Percentiles rank a stretch among this genome's conserved stretches.
phyloP scores from a whole-genome alignment of 768 basidiomycete genomes.

The Naganishia antarctica region DNA sequence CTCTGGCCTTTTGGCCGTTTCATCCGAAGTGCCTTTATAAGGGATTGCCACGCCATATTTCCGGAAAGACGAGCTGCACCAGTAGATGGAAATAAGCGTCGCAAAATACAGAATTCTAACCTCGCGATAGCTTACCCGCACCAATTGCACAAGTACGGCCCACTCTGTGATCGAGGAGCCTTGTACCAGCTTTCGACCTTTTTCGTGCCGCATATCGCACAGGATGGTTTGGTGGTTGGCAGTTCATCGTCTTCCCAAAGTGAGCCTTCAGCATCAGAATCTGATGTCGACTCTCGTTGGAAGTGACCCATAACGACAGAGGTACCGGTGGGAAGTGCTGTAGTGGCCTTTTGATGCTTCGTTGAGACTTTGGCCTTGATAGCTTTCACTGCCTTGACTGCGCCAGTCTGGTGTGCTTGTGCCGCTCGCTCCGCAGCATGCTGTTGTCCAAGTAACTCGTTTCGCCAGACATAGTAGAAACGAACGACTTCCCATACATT shows the following conservation, averaged over 20 bases:
- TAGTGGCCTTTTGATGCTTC: constrained; percentile 23
- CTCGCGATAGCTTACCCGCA: constrained; percentile 58
- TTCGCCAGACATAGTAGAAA: constrained; percentile 48
- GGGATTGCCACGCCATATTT: constrained; percentile 70
- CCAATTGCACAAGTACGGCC: constrained; percentile 71
- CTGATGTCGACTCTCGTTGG: constrained; percentile 24
- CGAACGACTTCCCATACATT: constrained; percentile 41
- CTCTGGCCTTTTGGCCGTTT: constrained; percentile 51
- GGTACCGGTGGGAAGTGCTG: constrained; percentile 18
- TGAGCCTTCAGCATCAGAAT: constrained; percentile 70
- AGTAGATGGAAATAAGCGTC: background rate
- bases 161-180: constrained; percentile 77
- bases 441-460: constrained; percentile 35
- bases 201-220: constrained; percentile 77
- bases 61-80: constrained; percentile 63
- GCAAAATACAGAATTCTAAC: background rate
- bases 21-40: constrained; percentile 50
- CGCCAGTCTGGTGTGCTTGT: constrained; percentile 11
- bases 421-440: constrained; percentile 38
- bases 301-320: constrained; percentile 22
- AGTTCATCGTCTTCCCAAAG: constrained; percentile 59
- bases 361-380: constrained; percentile 17
- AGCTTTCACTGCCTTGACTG: constrained; percentile 21
- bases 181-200: constrained; percentile 84
- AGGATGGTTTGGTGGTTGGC: constrained; percentile 54